Conservation (phyloP, 805 yeast genomes). For the Jamesozyma spencerorum region DNA sequence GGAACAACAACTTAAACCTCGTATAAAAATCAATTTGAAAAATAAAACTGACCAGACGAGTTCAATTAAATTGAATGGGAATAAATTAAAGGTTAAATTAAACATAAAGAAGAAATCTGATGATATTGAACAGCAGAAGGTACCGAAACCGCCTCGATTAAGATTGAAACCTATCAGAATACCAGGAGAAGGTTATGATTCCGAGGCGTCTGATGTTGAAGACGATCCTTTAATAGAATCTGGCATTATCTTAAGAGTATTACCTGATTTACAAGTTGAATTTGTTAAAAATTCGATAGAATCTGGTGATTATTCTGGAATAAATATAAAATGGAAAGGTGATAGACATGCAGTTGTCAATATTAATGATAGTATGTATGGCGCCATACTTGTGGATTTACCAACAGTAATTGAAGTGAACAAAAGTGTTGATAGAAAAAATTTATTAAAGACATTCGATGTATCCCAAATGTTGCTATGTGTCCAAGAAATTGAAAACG, state of each 20-base stretch:
- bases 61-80: slow-evolving; percentile 5
- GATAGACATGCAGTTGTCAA: slow-evolving; percentile 67
- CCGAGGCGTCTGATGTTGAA: slow-evolving; percentile 92
- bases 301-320: slow-evolving; percentile 60
- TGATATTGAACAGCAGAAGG: slow-evolving; percentile 17
- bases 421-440: slow-evolving; percentile 79
- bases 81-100: slow-evolving; percentile 17
- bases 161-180: slow-evolving; percentile 52
- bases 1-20: slow-evolving; percentile 10
- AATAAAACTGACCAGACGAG: slow-evolving; percentile 5
- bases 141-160: slow-evolving; percentile 35
- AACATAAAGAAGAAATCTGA: slow-evolving; percentile 20
- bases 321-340: slow-evolving; percentile 77
- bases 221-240: slow-evolving; percentile 91
- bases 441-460: slow-evolving; percentile 78
- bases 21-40: slow-evolving; percentile 19
- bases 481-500: slow-evolving; percentile 41
- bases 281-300: slow-evolving; percentile 69
- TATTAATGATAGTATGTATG: slow-evolving; percentile 61
- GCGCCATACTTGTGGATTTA: slow-evolving; percentile 77
- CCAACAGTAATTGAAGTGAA: slow-evolving; percentile 84
- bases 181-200: slow-evolving; percentile 93
- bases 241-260: slow-evolving; percentile 68
- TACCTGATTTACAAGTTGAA: slow-evolving; percentile 45
- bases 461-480: slow-evolving; percentile 78